Percentiles rank a stretch among this genome's conserved stretches.
Conservation (phyloP, 2,329 filamentous ascomycete genomes). For the Chalaropsis ovoidea region DNA sequence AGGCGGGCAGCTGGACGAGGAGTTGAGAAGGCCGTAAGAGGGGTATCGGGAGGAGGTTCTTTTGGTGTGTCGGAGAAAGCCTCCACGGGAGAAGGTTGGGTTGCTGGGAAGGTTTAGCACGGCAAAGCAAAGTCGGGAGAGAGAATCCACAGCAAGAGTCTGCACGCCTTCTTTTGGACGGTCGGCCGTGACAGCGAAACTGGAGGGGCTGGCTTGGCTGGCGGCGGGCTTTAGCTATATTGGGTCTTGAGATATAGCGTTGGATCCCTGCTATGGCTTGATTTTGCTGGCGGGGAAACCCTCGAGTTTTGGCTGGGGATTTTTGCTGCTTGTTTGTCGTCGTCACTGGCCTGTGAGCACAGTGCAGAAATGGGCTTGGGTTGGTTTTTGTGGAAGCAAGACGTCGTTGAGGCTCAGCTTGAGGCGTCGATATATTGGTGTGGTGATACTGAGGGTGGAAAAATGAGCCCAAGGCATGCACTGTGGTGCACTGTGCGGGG, state of each 20-base stretch:
- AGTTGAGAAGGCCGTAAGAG: too few relatives aligned
- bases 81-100: neutral
- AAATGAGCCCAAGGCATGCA: neutral
- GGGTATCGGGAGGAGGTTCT: too few relatives aligned
- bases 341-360: neutral
- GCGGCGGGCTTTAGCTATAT: conserved; percentile 11
- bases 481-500: neutral
- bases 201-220: conserved; percentile 12
- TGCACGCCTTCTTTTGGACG: neutral
- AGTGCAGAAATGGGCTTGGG: neutral
- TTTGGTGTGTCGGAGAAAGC: too few relatives aligned
- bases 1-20: neutral
- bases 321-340: neutral
- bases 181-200: neutral
- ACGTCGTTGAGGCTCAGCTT: neutral
- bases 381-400: neutral
- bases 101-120: neutral
- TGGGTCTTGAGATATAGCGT: conserved; percentile 10
- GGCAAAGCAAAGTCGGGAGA: neutral
- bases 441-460: neutral
- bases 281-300: conserved; percentile 11
- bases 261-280: conserved; percentile 9
- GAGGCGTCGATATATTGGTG: neutral
- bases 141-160: neutral
- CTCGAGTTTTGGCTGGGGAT: neutral